Percentiles rank a stretch among this genome's conserved stretches.
Conservation (phyloP, 2,329 filamentous ascomycete genomes). For the Fusarium nygamai region DNA sequence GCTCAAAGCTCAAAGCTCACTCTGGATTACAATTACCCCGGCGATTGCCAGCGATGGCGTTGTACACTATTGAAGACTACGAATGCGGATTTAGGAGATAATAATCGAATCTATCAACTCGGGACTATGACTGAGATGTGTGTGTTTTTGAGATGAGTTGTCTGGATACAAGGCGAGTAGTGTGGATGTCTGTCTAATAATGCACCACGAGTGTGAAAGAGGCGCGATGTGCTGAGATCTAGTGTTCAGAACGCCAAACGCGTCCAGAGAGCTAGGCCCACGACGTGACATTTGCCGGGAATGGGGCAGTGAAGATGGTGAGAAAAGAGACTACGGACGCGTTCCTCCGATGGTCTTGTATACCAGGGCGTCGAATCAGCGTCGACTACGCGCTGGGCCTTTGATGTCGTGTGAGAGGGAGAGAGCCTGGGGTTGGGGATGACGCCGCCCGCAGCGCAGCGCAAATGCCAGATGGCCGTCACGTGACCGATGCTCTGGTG, state of each 20-base stretch:
- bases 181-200: constrained; percentile 42
- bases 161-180: constrained; percentile 45
- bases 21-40: constrained; percentile 29
- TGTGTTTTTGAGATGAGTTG: constrained; percentile 42
- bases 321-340: constrained; percentile 22
- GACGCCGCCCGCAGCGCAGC: constrained; percentile 32
- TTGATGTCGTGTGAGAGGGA: constrained; percentile 25
- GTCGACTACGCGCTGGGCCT: constrained; percentile 24
- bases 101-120: constrained; percentile 37
- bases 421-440: constrained; percentile 33
- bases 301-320: constrained; percentile 16
- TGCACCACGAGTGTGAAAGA: constrained; percentile 43
- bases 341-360: constrained; percentile 25
- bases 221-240: constrained; percentile 33
- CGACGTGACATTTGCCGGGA: constrained; percentile 9
- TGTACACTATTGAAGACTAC: constrained; percentile 48
- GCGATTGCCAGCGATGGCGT: constrained; percentile 36
- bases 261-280: constrained; percentile 12
- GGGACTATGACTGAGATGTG: constrained; percentile 33
- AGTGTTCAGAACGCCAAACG: constrained; percentile 33
- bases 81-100: constrained; percentile 43
- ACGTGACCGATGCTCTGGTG: constrained; percentile 48
- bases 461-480: constrained; percentile 37
- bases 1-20: constrained; percentile 9
- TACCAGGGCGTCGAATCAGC: constrained; percentile 35